Base-by-base conservation (phyloP, 805 yeast species). In the Debaryomyces tyrocola region DNA sequence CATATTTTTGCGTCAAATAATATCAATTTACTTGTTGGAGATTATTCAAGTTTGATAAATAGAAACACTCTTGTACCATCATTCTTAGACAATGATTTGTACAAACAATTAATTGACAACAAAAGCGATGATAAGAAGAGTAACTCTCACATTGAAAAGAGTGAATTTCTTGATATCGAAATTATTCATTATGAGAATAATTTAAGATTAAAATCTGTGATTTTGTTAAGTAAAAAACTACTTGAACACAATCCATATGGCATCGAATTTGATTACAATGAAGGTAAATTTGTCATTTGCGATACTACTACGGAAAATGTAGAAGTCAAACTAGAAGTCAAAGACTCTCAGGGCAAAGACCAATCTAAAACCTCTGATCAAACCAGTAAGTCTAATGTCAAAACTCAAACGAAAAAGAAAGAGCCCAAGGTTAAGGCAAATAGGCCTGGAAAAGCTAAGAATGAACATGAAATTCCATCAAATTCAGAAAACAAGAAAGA, bases 1-100 rank as follows among this genome's bases (percentile, higher is more conserved):
- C 67, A 66, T 40, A 63, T 80, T 21, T 77, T 78, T 49, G 45
- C 51, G 28, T 21, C 51, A 6, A 51, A 50, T 37, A 54, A 62
- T 40, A 55, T 57, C 12, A 53, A 62, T 47, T 50, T 62, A 24
- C 46, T 64, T 18, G 48, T 52, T 24, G 63, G 64, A 12, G 64
- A 62, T 38, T 58, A 47, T 43, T 33, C 27, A 8, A 24, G 15
- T 17, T 10, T 27, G 9, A 15, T 21, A 18, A 21, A 35, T 14
- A 27, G 29, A 14, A 14, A 41, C 20, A 14, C 18, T 12, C 5
- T 11, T 11, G 15, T 41, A 17, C 33, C 44, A 29, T 37, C 36
- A 14, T 41, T 41, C 24, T 33, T 37, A 15, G 20, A 29, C 39
- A 29, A 43, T 9, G 34, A 28, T 31, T 11, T 31, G 14, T 35